A percentile compares a stretch with the other conserved stretches of the same genome.
Conservation (phyloP, 1,284 basidiomycete species). For the Marasmius tenuissimus region DNA sequence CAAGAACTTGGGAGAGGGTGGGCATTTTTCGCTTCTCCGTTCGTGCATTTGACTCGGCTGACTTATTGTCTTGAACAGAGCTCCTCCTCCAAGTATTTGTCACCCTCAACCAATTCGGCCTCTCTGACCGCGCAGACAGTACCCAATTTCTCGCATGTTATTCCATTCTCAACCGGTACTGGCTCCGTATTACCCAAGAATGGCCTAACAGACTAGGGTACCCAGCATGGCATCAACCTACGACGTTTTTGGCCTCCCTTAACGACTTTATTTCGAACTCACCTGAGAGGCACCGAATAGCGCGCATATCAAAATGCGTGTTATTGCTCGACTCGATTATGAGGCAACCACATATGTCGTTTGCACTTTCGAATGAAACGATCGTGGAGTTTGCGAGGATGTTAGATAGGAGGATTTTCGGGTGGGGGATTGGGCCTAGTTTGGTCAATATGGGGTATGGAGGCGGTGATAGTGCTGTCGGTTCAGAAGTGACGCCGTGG, state of each 20-base stretch:
- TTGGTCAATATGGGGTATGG: not conserved
- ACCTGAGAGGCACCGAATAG: not conserved
- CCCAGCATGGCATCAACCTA: not conserved
- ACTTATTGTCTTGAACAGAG: not conserved
- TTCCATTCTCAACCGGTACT: not conserved
- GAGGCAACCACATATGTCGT: not conserved
- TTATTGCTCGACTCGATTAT: not conserved
- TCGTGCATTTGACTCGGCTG: not conserved
- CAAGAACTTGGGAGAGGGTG: not conserved
- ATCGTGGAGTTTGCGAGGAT: not conserved
- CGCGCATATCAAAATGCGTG: not conserved
- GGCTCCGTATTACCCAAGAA: not conserved
- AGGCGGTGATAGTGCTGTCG: not conserved
- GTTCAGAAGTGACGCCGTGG: not conserved
- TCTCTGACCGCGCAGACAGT: not conserved
- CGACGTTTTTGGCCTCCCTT: not conserved
- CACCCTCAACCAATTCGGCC: not conserved
- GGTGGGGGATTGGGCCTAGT: not conserved
- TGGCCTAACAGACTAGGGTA: not conserved
- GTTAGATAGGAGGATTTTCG: not conserved
- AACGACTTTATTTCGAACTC: not conserved
- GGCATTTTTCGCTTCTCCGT: not conserved
- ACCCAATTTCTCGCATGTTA: slow-evolving; percentile 1
- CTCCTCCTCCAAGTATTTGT: not conserved
- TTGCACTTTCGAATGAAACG: not conserved